Conservation (phyloP, 164 flowering plant species). For the Berberis thunbergii region DNA sequence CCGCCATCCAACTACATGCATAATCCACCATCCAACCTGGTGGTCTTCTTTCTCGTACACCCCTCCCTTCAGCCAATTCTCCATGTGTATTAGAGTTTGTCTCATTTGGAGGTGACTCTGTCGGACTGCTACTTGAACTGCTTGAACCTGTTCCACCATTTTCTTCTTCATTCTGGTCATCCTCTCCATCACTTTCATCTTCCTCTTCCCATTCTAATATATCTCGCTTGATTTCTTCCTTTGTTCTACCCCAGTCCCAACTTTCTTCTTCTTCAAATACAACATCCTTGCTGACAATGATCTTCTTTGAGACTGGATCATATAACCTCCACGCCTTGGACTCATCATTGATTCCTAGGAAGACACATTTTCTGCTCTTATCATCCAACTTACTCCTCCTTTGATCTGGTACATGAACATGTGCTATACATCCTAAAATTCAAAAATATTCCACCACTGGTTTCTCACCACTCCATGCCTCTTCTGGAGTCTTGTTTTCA, state of each 20-base stretch:
- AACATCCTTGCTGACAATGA: background rate
- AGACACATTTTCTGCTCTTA: background rate
- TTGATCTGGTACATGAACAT: background rate
- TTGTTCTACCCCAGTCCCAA: background rate
- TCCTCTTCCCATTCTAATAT: background rate
- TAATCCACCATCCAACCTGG: background rate
- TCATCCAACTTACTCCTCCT: background rate
- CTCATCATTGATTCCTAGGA: background rate
- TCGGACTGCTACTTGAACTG: background rate
- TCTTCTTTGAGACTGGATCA: background rate
- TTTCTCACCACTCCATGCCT: conserved; percentile 8
- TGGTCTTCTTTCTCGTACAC: background rate
- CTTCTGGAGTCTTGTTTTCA: background rate
- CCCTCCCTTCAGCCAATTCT: background rate
- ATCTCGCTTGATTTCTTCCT: background rate
- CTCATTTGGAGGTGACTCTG: background rate
- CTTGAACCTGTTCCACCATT: background rate
- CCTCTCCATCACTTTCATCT: background rate
- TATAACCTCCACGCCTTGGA: background rate
- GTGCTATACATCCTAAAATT: background rate
- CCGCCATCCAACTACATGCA: too few relatives aligned
- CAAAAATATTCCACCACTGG: conserved; percentile 1
- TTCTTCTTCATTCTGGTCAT: too few relatives aligned
- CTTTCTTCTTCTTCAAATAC: background rate
- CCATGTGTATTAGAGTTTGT: background rate